Evolutionary conservation across 768 basidiomycete genomes (phyloP), one percentile per base, ranked within the genome.

Genomic region (Pisolithus tinctorius): DNA sequence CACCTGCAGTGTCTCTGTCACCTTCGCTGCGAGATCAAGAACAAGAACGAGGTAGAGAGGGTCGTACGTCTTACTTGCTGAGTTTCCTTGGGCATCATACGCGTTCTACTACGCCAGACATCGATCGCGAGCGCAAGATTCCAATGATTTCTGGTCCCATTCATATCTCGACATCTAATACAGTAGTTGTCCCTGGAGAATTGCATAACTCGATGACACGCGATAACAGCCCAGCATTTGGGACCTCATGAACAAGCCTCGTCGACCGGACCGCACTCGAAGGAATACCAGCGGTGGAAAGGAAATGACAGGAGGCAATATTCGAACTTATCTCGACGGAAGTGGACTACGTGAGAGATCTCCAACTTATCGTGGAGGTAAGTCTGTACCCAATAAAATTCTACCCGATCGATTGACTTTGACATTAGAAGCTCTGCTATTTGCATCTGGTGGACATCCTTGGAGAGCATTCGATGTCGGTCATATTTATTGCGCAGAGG

Each of bases 271-370:
- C 83, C 30, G 91, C 88, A 0, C 66, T 97, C 20, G 86, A 86
- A 29, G 90, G 82, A 6, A 84, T 97, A 41, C 87, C 90, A 0
- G 64, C 76, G 1, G 72, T 73, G 23, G 95, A 98, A 64, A 77
- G 94, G 42, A 84, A 83, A 52, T 77, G 94, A 49, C 95, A 97
- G 69, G 95, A 98, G 75, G 86, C 90, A 0, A 95, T 96, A 47
- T 98, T 97, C 58, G 95, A 99, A 69, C 76, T 98, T 48, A 95
- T 98, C 58, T 78, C 78, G 6, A 98, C 95, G 0, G 95, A 99
- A 66, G 78, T 75, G 7, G 81, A 88, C 0, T 99, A 96, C 60
- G 92, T 97, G 42, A 79, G 92, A 23, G 90, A 94, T 64, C 67
- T 97, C 27, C 95, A 99, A 61, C 76, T 95, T 30, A 83, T 94